Evolutionary conservation across 176 grass and related monocot genomes (phyloP).

Genomic region (sorghum (Sorghum bicolor)): DNA sequence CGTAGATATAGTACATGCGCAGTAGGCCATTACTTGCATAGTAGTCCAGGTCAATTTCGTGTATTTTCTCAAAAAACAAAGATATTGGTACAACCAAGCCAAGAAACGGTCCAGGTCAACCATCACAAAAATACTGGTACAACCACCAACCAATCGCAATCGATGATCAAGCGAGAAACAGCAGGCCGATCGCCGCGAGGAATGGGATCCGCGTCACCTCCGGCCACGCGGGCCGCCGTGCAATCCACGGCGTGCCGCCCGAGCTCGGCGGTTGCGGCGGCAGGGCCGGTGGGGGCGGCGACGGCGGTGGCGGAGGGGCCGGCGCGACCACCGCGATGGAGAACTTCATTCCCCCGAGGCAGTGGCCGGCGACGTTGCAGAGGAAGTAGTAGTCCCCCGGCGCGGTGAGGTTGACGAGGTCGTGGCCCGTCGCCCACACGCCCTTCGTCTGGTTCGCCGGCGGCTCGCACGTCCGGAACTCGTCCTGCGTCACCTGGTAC

Average conservation of each 20-base stretch:
- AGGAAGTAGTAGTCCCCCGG: conserved; percentile 64
- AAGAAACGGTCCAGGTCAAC: conserved; percentile 20
- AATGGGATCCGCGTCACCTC: background rate
- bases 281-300: background rate
- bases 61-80: too few species aligned
- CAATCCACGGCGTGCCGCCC: background rate
- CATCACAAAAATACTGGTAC: background rate
- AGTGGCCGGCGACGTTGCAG: conserved; percentile 70
- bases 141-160: background rate
- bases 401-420: conserved; percentile 45
- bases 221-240: background rate
- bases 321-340: conserved; percentile 36
- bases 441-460: conserved; percentile 22
- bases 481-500: conserved; percentile 51
- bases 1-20: background rate
- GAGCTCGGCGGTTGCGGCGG: conserved; percentile 32
- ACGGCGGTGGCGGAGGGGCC: background rate
- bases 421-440: conserved; percentile 41
- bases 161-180: background rate
- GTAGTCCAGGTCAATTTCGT: too few species aligned
- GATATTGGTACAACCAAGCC: too few species aligned
- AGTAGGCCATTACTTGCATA: background rate
- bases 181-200: conserved; percentile 5
- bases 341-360: conserved; percentile 78
- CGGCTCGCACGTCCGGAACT: conserved; percentile 52